Base-by-base conservation (phyloP, 1,284 basidiomycete species). In the Cutaneotrichosporon arboriforme region DNA sequence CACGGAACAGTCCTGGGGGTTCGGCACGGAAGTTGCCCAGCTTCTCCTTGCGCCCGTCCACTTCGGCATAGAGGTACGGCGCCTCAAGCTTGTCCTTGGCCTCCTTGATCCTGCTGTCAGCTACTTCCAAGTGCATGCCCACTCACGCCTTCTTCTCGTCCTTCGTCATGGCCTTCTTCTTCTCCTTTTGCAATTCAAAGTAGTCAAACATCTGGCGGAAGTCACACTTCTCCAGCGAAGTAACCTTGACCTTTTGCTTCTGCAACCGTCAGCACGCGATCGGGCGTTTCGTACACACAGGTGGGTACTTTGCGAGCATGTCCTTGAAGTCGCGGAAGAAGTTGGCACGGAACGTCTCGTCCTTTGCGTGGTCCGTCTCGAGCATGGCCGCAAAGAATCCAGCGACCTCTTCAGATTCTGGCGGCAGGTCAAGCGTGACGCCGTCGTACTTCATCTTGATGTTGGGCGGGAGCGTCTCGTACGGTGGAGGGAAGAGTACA, bases 21-120 rank as follows among this genome's bases (percentile, higher is more conserved):
- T 99, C 96, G 46, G 97, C 86, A 62, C 92, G 84, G 80, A 98
- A 97, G 78, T 98, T 98, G 52, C 96, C 96, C 49, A 97, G 84
- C 74, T 96, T 97, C 78, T 99, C 96, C 76, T 92, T 93, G 50
- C 92, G 84, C 20, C 93, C 94, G 67, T 99, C 92, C 40, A 99
- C 84, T 14, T 86, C 66, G 73, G 94, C 97, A 35, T 81, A 81
- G 41, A 84, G 85, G 75, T 91, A 97, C 58, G 87, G 87, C 45
- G 82, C 84, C 74, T 98, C 96, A 51, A 86, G 67, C 48, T 84
- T 83, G 52, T 92, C 89, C 74, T 87, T 92, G 52, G 81, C 81
- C 59, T 86, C 86, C 78, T 97, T 97, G 41, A 84, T 73, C 14
- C 71, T 73, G 51, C 34, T 20, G 49, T 55, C 20, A 55, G 52